phyloP scores from a whole-genome alignment of 2,329 filamentous ascomycete genomes.

The Colletotrichum musicola region DNA sequence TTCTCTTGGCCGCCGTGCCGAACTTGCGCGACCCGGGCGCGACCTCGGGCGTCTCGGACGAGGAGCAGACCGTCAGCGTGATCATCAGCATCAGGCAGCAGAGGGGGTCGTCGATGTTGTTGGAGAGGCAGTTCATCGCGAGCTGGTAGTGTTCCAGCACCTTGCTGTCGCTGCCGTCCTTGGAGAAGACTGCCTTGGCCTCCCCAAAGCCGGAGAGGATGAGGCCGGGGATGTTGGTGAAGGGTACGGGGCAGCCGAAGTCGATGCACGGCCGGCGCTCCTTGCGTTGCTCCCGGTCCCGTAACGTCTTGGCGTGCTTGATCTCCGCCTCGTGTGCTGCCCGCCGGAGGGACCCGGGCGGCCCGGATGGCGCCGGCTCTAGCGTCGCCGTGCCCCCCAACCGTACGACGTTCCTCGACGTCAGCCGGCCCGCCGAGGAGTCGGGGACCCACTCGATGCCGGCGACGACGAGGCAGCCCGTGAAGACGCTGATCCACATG shows the following conservation, averaged over 20 bases:
- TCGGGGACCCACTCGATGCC: slow-evolving; percentile 14
- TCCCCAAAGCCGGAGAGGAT: not conserved
- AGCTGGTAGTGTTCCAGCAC: slow-evolving; percentile 10
- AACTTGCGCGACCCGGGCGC: too few relatives aligned
- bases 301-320: not conserved
- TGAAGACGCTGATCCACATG: not conserved
- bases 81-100: slow-evolving; percentile 11
- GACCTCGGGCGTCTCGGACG: not conserved
- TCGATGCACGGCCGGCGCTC: not conserved
- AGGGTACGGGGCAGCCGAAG: not conserved
- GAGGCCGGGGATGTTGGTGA: slow-evolving; percentile 1
- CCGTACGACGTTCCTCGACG: not conserved
- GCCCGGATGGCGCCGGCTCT: not conserved
- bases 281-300: not conserved
- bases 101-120: slow-evolving; percentile 1
- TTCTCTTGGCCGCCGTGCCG: not conserved
- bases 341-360: too few relatives aligned
- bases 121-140: not conserved
- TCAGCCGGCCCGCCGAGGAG: not conserved
- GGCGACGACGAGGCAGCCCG: not conserved
- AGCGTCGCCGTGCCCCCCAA: not conserved
- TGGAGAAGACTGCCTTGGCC: not conserved
- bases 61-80: not conserved
- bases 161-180: not conserved
- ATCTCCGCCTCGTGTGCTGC: too few relatives aligned